A percentile compares a stretch with the other conserved stretches of the same genome.
These are phyloP conservation scores for Globisporangium acanthophoron DNA, from an alignment of 352 stramenopile species.

Conservation along the genomic window DNA sequence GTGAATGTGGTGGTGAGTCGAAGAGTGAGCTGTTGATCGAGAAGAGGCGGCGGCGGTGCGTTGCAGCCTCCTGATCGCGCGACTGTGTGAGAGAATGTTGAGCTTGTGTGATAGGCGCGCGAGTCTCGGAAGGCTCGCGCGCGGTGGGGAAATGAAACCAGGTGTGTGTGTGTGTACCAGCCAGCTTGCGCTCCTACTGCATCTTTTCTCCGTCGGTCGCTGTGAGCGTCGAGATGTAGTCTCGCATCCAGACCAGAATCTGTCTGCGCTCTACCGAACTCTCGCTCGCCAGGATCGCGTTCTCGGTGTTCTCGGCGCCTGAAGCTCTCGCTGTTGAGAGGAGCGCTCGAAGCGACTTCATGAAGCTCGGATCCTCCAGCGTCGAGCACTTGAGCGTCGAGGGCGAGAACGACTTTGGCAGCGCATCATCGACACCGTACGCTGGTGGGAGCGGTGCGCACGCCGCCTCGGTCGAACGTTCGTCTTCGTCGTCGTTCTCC, in stretches of 20 bases:
- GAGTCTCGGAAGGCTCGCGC: background rate
- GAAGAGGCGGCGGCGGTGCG: background rate
- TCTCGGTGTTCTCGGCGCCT: slow-evolving; percentile 8
- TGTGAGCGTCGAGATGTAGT: slow-evolving; percentile 12
- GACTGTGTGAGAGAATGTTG: slow-evolving; percentile 7
- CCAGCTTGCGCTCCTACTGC: background rate
- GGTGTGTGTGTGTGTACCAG: background rate
- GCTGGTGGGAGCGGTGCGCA: slow-evolving; percentile 20
- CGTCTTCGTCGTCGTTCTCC: slow-evolving; percentile 26
- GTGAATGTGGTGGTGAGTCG: slow-evolving; percentile 5
- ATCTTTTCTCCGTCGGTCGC: background rate
- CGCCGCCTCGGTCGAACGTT: slow-evolving; percentile 5
- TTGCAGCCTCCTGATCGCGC: background rate
- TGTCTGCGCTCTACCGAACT: slow-evolving; percentile 3
- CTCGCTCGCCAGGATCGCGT: background rate
- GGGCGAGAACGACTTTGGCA: background rate
- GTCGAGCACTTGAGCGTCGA: slow-evolving; percentile 14
- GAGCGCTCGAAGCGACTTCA: slow-evolving; percentile 23
- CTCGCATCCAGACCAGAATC: slow-evolving; percentile 15
- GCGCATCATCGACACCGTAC: slow-evolving; percentile 13
- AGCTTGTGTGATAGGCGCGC: slow-evolving; percentile 10
- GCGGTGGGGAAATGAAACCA: background rate
- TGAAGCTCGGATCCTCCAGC: slow-evolving; percentile 40
- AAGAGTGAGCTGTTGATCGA: slow-evolving; percentile 2
- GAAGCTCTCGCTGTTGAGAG: slow-evolving; percentile 13